Evolutionary conservation across 495 filamentous ascomycete genomes (phyloP).

Genomic region (Lophiotrema nucula): DNA sequence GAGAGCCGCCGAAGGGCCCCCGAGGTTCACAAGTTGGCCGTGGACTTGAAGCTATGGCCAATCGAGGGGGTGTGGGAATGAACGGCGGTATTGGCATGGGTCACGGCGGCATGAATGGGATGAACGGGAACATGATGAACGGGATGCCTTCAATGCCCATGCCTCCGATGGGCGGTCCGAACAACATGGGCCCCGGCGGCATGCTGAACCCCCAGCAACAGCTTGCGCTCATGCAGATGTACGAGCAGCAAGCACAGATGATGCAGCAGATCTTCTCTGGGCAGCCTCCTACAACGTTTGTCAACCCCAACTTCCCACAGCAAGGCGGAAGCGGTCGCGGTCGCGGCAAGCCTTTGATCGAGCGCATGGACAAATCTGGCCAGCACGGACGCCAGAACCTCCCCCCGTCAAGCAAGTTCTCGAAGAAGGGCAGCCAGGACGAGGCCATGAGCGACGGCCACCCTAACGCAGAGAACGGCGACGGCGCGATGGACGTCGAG

Average conservation of each 20-base stretch:
- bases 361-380: slow-evolving; percentile 61
- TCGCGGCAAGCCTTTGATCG: slow-evolving; percentile 69
- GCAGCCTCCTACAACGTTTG: slow-evolving; percentile 46
- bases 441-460: slow-evolving; percentile 35
- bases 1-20: slow-evolving; percentile 72
- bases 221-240: slow-evolving; percentile 76
- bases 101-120: slow-evolving; percentile 40
- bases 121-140: slow-evolving; percentile 41
- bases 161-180: slow-evolving; percentile 36
- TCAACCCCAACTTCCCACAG: slow-evolving; percentile 56
- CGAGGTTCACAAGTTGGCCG: slow-evolving; percentile 45
- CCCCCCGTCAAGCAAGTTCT: slow-evolving; percentile 24
- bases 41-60: slow-evolving; percentile 32
- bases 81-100: slow-evolving; percentile 1
- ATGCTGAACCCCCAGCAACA: slow-evolving; percentile 63
- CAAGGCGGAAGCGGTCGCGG: slow-evolving; percentile 41
- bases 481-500: slow-evolving; percentile 53
- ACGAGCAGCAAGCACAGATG: slow-evolving; percentile 86
- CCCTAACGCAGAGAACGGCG: slow-evolving; percentile 43
- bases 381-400: slow-evolving; percentile 16
- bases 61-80: slow-evolving; percentile 51
- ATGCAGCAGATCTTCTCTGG: slow-evolving; percentile 65
- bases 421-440: slow-evolving; percentile 31
- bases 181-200: slow-evolving; percentile 41
- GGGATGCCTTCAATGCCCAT: slow-evolving; percentile 46